Evolutionary conservation across 2,329 filamentous ascomycete species (phyloP).

Genomic region (Coniochaeta sp.): DNA sequence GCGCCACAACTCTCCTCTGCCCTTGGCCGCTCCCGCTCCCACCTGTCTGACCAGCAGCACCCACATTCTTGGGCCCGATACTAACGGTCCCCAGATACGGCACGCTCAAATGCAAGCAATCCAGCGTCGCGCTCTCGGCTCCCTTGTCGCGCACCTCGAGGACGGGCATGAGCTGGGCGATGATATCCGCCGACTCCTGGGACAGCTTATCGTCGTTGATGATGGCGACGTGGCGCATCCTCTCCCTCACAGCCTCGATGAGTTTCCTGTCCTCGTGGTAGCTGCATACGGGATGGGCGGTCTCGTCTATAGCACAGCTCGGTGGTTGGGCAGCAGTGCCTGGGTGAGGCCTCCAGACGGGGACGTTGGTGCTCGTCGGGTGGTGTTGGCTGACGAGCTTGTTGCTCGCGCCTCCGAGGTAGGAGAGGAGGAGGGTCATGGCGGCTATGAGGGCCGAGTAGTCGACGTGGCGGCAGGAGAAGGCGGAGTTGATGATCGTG

Average conservation of each 20-base stretch:
- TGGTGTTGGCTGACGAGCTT: conserved; percentile 6
- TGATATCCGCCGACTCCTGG: conserved; percentile 33
- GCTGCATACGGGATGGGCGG: neutral
- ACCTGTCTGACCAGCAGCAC: neutral
- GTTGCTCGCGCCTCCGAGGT: conserved; percentile 33
- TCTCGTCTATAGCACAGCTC: too few relatives aligned
- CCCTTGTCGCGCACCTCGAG: conserved; percentile 21
- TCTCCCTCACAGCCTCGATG: conserved; percentile 26
- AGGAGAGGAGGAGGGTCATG: conserved; percentile 42
- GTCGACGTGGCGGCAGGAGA: conserved; percentile 41
- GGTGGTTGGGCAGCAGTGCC: conserved; percentile 10
- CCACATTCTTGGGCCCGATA: conserved; percentile 22
- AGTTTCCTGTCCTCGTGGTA: conserved; percentile 25
- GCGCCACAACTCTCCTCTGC: neutral
- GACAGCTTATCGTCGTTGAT: conserved; percentile 33
- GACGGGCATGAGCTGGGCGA: conserved; percentile 35
- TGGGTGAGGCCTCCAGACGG: neutral
- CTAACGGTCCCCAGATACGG: conserved; percentile 41
- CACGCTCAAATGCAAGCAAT: conserved; percentile 31
- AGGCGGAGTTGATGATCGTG: conserved; percentile 25
- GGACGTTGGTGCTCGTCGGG: neutral
- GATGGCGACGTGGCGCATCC: conserved; percentile 30
- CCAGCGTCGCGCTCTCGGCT: conserved; percentile 9
- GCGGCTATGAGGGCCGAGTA: conserved; percentile 44
- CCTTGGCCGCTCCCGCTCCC: neutral